These are phyloP conservation scores for Uronychia binucleata DNA, from an alignment of 73 alveolate species.

Conservation along the genomic window DNA sequence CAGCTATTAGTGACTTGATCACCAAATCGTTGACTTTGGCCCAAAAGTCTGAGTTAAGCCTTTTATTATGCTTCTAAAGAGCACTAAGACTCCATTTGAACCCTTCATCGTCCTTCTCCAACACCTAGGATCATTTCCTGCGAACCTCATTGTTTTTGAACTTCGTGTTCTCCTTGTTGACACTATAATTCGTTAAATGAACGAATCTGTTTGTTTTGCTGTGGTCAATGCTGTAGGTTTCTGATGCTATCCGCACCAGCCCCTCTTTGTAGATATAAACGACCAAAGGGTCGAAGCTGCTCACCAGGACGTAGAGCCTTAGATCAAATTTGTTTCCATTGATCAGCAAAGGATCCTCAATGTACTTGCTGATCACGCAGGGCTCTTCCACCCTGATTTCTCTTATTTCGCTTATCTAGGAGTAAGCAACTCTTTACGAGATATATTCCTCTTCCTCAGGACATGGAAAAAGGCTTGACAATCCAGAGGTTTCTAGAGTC, in stretches of 20 bases:
- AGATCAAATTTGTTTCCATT: conserved; percentile 91
- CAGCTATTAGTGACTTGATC: not conserved
- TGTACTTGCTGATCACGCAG: conserved; percentile 71
- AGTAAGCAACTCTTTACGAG: not conserved
- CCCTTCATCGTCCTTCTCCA: not conserved
- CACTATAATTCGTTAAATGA: conserved; percentile 40
- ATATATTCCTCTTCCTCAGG: conserved; percentile 44
- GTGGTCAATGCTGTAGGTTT: conserved; percentile 15
- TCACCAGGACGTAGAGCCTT: conserved; percentile 79
- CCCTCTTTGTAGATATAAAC: conserved; percentile 61
- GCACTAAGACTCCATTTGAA: not conserved
- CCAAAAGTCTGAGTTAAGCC: not conserved
- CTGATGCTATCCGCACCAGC: conserved; percentile 65
- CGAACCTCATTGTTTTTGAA: conserved; percentile 72
- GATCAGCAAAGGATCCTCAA: conserved; percentile 79
- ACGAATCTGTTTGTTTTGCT: conserved; percentile 12
- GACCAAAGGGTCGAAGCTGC: conserved; percentile 62
- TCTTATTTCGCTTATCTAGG: not conserved
- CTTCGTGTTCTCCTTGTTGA: conserved; percentile 24
- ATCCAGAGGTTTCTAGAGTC: not conserved
- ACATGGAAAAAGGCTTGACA: conserved; percentile 36
- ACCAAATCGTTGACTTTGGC: not conserved
- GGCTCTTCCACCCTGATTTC: conserved; percentile 25
- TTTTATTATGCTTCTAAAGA: not conserved
- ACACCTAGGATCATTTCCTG: no score